Evolutionary conservation across 441 rosid genomes (phyloP).

Genomic region (Erodium chrysanthum): DNA sequence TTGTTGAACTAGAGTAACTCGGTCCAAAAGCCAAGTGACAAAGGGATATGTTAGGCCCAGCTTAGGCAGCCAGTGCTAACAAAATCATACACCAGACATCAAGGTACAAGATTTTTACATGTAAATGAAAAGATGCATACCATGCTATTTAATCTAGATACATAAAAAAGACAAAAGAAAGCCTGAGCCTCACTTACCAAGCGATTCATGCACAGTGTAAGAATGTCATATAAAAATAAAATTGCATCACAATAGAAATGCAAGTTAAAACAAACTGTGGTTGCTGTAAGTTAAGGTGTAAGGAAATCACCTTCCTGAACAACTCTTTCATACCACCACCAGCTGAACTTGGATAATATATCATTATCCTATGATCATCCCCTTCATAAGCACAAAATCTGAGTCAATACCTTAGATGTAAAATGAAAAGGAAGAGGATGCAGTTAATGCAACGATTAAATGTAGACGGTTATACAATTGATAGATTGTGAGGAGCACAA

Average conservation of each 20-base stretch:
- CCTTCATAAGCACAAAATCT: constrained; percentile 39
- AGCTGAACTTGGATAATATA: constrained; percentile 97
- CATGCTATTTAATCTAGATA: background rate
- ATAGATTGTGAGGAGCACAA: background rate
- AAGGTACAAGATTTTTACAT: background rate
- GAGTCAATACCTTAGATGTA: constrained; percentile 16
- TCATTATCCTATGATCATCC: constrained; percentile 97
- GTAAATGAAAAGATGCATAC: background rate
- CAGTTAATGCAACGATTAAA: background rate
- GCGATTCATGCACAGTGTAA: background rate
- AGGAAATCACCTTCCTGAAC: constrained; percentile 71
- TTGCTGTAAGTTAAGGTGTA: background rate
- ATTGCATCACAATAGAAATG: background rate
- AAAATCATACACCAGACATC: background rate
- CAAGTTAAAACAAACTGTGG: background rate
- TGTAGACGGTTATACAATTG: constrained; percentile 5
- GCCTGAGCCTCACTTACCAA: background rate
- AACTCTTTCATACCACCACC: constrained; percentile 99
- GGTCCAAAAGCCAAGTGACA: background rate
- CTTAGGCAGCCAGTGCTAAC: background rate
- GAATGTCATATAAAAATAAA: constrained; percentile 2
- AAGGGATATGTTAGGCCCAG: background rate
- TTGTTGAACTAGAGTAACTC: background rate
- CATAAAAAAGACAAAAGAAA: background rate
- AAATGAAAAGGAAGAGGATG: constrained; percentile 14